Conservation (phyloP, 2,329 filamentous ascomycete species). For the Zymoseptoria brevis region DNA sequence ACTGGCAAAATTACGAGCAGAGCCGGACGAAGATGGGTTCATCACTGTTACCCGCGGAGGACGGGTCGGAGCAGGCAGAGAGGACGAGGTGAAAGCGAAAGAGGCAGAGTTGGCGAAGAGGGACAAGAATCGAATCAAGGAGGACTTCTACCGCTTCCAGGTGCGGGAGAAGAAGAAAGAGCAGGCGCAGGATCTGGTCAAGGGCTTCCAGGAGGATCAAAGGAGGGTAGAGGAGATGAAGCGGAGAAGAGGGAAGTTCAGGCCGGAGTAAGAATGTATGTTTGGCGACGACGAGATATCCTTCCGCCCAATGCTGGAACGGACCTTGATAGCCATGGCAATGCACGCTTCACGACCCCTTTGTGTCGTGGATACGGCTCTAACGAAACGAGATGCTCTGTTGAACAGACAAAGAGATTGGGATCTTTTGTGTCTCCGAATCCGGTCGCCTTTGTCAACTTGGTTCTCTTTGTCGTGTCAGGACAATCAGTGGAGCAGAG, state of each 20-base stretch:
- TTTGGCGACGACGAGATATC: neutral
- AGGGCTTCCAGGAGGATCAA: slow-evolving; percentile 53
- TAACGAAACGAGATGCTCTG: neutral
- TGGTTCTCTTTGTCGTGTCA: neutral
- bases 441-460: neutral
- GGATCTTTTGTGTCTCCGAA: neutral
- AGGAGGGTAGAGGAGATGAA: slow-evolving; percentile 21
- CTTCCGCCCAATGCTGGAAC: neutral
- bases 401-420: neutral
- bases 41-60: slow-evolving; percentile 81
- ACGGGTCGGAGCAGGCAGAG: slow-evolving; percentile 61
- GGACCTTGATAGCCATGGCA: neutral
- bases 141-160: slow-evolving; percentile 81
- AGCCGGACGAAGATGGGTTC: slow-evolving; percentile 92
- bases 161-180: slow-evolving; percentile 70
- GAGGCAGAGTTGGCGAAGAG: slow-evolving; percentile 55
- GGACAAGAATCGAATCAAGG: slow-evolving; percentile 53
- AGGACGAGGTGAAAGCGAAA: slow-evolving; percentile 54
- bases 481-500: neutral
- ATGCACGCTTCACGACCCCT: neutral
- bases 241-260: slow-evolving; percentile 18
- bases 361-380: neutral
- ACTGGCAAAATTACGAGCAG: slow-evolving; percentile 58
- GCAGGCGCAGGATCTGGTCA: slow-evolving; percentile 60
- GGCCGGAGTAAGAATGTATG: slow-evolving; percentile 12